Conservation (phyloP, 2,329 filamentous ascomycete species). For the Cladosporium sp. region DNA sequence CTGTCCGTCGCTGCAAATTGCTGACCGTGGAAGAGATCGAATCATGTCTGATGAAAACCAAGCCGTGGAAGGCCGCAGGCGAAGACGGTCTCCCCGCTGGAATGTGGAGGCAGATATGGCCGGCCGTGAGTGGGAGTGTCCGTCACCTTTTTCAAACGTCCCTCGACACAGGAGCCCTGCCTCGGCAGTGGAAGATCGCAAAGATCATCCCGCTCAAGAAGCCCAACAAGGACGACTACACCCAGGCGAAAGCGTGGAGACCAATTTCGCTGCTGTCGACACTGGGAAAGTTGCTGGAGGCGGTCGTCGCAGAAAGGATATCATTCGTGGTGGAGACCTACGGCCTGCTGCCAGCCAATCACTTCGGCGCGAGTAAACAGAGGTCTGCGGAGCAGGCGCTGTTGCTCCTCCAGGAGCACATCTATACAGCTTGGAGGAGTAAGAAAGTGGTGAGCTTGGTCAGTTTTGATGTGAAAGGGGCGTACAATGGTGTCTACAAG, state of each 20-base stretch:
- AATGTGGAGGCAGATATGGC: slow-evolving; percentile 25
- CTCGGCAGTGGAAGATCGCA: slow-evolving; percentile 23
- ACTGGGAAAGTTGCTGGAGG: slow-evolving; percentile 25
- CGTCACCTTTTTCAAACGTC: slow-evolving; percentile 19
- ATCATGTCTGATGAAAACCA: neutral
- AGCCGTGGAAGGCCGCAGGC: slow-evolving; percentile 15
- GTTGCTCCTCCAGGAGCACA: neutral
- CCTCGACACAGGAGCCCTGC: slow-evolving; percentile 20
- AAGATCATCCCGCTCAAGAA: slow-evolving; percentile 28
- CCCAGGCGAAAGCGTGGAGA: slow-evolving; percentile 22
- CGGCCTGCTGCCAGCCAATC: slow-evolving; percentile 2
- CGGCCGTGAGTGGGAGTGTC: slow-evolving; percentile 21
- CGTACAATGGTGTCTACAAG: slow-evolving; percentile 38
- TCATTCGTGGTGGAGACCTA: neutral
- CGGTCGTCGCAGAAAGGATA: neutral
- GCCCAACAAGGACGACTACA: slow-evolving; percentile 24
- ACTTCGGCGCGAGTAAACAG: neutral
- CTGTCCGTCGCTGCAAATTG: too few species aligned
- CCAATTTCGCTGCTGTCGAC: slow-evolving; percentile 25
- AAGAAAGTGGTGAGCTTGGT: slow-evolving; percentile 22
- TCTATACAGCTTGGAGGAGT: neutral
- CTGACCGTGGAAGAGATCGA: too few species aligned
- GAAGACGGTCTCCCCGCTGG: slow-evolving; percentile 15
- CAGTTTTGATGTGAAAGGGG: slow-evolving; percentile 40
- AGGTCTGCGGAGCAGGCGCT: neutral